Conservation (phyloP, 169 alveolate species). For the Cryptosporidium tyzzeri region DNA sequence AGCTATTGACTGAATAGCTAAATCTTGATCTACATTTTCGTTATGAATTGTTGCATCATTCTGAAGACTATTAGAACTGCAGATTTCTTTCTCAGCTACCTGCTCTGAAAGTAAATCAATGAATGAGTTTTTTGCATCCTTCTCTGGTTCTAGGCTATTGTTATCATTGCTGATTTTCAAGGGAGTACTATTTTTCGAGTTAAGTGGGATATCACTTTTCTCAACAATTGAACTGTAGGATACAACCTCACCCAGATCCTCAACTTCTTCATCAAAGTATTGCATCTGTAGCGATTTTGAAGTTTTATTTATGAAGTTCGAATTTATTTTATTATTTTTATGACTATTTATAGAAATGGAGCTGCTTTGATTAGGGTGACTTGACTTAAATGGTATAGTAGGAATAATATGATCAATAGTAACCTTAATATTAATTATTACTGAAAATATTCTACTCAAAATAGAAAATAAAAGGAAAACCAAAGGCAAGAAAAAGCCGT, state of each 20-base stretch:
- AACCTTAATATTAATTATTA: neutral
- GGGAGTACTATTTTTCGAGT: neutral
- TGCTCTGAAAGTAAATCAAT: neutral
- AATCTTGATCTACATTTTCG: too few species aligned
- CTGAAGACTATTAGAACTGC: neutral
- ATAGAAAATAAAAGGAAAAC: slow-evolving; percentile 26
- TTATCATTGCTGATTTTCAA: too few species aligned
- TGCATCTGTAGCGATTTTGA: neutral
- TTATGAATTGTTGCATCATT: neutral
- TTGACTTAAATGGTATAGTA: neutral
- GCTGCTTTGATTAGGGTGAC: neutral
- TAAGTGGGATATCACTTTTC: neutral
- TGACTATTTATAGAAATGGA: neutral
- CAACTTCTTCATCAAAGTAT: neutral
- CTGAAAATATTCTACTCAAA: slow-evolving; percentile 40
- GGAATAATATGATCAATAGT: slow-evolving; percentile 2
- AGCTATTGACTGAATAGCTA: neutral
- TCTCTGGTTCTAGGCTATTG: neutral
- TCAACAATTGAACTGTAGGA: neutral
- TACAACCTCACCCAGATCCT: slow-evolving; percentile 11
- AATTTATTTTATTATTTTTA: too few species aligned
- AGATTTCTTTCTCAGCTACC: neutral
- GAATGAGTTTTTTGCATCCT: too few species aligned
- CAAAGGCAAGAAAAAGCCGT: slow-evolving; percentile 53
- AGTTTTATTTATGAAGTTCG: neutral